Percentiles rank a stretch among this genome's conserved stretches.
Evolutionary conservation across 768 basidiomycete species (phyloP).

Genomic region (Mycena chlorophos): DNA sequence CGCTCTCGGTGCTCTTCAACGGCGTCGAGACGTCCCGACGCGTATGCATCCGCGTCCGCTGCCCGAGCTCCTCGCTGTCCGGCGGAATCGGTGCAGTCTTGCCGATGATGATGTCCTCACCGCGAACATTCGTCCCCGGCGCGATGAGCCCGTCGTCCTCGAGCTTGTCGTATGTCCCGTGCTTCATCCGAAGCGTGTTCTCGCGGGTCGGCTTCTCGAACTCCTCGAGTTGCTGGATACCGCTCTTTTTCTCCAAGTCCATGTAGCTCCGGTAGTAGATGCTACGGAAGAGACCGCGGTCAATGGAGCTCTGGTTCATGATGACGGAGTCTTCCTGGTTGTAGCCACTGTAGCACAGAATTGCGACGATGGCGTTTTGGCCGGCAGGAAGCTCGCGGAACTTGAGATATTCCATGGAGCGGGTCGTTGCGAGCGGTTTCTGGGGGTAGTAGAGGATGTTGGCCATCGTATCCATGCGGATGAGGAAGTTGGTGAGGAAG

Average conservation of each 20-base stretch:
- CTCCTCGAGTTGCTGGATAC: conserved; percentile 87
- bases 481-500: conserved; percentile 95
- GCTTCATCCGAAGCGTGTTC: conserved; percentile 93
- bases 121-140: conserved; percentile 90
- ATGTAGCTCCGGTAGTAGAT: conserved; percentile 98
- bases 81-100: conserved; percentile 97
- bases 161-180: conserved; percentile 97
- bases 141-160: conserved; percentile 96
- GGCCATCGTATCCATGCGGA: conserved; percentile 99
- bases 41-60: conserved; percentile 89
- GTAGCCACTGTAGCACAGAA: conserved; percentile 98
- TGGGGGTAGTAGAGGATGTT: conserved; percentile 99
- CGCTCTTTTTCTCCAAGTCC: conserved; percentile 97
- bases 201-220: conserved; percentile 96
- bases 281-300: conserved; percentile 96
- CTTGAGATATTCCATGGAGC: conserved; percentile 98
- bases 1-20: conserved; percentile 95
- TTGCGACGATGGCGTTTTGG: conserved; percentile 99
- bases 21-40: conserved; percentile 97
- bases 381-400: conserved; percentile 98
- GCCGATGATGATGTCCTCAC: conserved; percentile 99
- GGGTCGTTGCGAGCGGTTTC: conserved; percentile 97
- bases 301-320: conserved; percentile 99
- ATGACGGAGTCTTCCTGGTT: conserved; percentile 99
- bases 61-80: conserved; percentile 96